phyloP scores from a whole-genome alignment of 2,329 filamentous ascomycete genomes.

The Talaromyces sp. region DNA sequence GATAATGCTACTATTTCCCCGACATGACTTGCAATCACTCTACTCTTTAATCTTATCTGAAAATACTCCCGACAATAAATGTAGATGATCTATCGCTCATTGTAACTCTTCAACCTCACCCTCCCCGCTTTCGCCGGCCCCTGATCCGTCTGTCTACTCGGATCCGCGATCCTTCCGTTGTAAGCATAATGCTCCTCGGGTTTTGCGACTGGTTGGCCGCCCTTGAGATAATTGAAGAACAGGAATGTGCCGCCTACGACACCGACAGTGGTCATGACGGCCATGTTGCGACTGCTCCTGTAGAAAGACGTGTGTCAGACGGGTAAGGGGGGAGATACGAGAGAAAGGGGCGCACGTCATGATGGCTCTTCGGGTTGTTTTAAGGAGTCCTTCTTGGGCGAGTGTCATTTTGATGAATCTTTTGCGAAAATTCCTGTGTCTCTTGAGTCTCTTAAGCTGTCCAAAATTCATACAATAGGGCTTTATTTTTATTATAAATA shows the following conservation, averaged over 20 bases:
- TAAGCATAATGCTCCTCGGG: conserved; percentile 21
- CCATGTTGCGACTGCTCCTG: conserved; percentile 23
- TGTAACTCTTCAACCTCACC: conserved; percentile 6
- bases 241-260: conserved; percentile 22
- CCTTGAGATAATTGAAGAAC: conserved; percentile 22
- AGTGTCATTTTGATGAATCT: background rate
- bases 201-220: conserved; percentile 16
- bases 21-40: background rate
- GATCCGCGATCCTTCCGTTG: conserved; percentile 16
- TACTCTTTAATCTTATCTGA: background rate
- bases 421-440: too few species aligned
- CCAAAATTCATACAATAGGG: too few species aligned
- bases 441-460: too few species aligned
- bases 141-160: conserved; percentile 19
- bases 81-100: background rate
- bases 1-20: background rate
- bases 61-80: background rate
- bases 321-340: background rate
- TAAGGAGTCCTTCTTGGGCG: conserved; percentile 5
- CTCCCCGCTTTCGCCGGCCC: conserved; percentile 16
- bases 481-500: too few species aligned
- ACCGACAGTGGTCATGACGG: conserved; percentile 23
- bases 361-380: conserved; percentile 6
- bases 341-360: conserved; percentile 5
- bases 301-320: background rate